phyloP scores from a whole-genome alignment of 305 asterid species.

The Petunia hybrid region DNA sequence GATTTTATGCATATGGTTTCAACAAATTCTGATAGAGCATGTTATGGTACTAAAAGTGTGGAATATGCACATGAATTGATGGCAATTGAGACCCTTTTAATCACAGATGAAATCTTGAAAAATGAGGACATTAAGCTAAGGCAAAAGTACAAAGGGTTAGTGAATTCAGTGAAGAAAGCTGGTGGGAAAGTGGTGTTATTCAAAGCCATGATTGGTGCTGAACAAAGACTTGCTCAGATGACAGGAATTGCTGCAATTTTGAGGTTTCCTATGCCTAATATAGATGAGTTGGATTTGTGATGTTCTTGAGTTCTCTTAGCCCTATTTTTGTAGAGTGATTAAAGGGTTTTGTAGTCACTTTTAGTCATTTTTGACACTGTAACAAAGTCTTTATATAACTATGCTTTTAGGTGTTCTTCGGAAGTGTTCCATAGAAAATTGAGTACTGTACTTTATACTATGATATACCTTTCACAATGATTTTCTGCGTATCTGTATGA shows the following conservation, averaged over 20 bases:
- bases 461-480: too few species aligned
- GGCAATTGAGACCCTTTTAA: not conserved
- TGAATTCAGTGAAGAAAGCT: not conserved
- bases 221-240: not conserved
- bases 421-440: too few species aligned
- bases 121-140: not conserved
- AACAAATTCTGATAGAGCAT: not conserved
- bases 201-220: not conserved
- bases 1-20: not conserved
- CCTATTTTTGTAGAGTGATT: not conserved
- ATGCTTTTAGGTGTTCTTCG: not conserved
- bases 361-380: not conserved
- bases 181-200: not conserved
- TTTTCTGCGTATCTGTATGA: too few species aligned
- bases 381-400: not conserved
- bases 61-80: slow-evolving; percentile 21
- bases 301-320: not conserved
- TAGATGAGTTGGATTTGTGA: not conserved
- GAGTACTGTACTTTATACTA: too few species aligned
- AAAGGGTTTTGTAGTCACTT: not conserved
- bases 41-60: not conserved
- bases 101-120: not conserved
- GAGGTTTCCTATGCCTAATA: slow-evolving; percentile 18
- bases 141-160: not conserved
- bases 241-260: slow-evolving; percentile 24